These are phyloP conservation scores for Mrakiaceae sp. DNA, from an alignment of 1,284 basidiomycete genomes.

Conservation along the genomic window DNA sequence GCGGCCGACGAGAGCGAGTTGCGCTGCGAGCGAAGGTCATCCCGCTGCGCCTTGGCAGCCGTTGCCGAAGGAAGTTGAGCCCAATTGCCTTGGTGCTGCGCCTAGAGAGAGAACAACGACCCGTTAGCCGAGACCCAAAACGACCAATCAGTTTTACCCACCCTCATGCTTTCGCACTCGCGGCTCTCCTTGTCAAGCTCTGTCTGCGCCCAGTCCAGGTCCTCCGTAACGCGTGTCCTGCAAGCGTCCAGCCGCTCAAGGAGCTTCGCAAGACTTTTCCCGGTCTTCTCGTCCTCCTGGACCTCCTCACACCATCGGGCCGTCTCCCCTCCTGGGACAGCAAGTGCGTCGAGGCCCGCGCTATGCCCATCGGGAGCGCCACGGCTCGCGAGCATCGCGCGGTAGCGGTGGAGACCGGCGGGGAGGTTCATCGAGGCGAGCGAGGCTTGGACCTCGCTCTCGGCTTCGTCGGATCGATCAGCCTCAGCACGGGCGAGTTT, in stretches of 20 bases:
- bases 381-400: constrained; percentile 57
- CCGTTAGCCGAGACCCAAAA: neutral
- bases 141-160: constrained; percentile 21
- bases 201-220: constrained; percentile 49
- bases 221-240: constrained; percentile 49
- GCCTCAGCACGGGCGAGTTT: constrained; percentile 84
- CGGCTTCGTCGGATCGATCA: constrained; percentile 72
- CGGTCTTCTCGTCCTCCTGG: constrained; percentile 52
- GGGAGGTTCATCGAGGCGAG: constrained; percentile 77
- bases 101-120: constrained; percentile 23
- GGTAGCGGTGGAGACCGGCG: constrained; percentile 61
- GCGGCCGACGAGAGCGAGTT: constrained; percentile 65
- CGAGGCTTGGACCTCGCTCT: constrained; percentile 66
- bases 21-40: constrained; percentile 69
- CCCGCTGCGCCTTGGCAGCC: constrained; percentile 57
- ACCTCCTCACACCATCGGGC: constrained; percentile 69
- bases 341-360: constrained; percentile 35
- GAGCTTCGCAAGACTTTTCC: constrained; percentile 42
- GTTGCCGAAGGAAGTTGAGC: constrained; percentile 75
- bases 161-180: constrained; percentile 71
- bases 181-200: constrained; percentile 65
- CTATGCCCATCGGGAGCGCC: constrained; percentile 30
- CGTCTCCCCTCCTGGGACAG: constrained; percentile 59
- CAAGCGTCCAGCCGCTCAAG: constrained; percentile 52
- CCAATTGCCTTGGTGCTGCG: constrained; percentile 80